These are phyloP conservation scores for Lathyrus sativus DNA, from an alignment of 306 rosid species.

Conservation along the genomic window DNA sequence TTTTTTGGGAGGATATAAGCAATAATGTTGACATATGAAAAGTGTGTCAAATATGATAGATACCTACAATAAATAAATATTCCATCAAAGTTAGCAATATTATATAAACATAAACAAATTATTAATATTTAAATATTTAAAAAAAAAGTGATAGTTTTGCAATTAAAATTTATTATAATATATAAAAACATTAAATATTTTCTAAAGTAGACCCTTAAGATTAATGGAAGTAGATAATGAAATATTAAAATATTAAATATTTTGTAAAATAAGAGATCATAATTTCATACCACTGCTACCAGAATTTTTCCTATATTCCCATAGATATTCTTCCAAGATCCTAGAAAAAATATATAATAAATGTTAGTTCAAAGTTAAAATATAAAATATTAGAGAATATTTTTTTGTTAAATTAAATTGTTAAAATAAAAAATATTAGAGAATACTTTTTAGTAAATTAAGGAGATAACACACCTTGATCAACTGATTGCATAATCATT, in stretches of 20 bases:
- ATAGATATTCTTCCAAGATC: slow-evolving; percentile 74
- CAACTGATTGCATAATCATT: slow-evolving; percentile 75
- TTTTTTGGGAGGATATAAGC: slow-evolving; percentile 28
- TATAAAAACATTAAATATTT: not conserved
- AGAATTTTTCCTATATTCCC: slow-evolving; percentile 79
- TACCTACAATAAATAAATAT: slow-evolving; percentile 49
- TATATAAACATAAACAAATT: not conserved
- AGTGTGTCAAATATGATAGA: slow-evolving; percentile 59
- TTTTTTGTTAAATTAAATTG: no score
- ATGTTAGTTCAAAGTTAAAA: slow-evolving; percentile 14
- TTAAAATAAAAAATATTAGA: no score
- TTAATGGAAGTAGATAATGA: no score
- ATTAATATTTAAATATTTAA: not conserved
- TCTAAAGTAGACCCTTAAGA: no score
- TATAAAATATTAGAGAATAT: not conserved
- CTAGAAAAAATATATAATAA: slow-evolving; percentile 40
- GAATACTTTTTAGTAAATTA: not conserved
- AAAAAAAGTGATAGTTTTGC: not conserved
- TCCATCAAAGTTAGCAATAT: not conserved
- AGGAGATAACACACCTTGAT: slow-evolving; percentile 55
- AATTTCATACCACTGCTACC: slow-evolving; percentile 66
- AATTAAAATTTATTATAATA: not conserved
- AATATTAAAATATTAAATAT: no score
- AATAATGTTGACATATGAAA: slow-evolving; percentile 38
- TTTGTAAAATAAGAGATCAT: not conserved